Evolutionary conservation across 805 yeast species (phyloP), one percentile per base, ranked within the genome.

Genomic region (Kodamaea hsintzibuensis): DNA sequence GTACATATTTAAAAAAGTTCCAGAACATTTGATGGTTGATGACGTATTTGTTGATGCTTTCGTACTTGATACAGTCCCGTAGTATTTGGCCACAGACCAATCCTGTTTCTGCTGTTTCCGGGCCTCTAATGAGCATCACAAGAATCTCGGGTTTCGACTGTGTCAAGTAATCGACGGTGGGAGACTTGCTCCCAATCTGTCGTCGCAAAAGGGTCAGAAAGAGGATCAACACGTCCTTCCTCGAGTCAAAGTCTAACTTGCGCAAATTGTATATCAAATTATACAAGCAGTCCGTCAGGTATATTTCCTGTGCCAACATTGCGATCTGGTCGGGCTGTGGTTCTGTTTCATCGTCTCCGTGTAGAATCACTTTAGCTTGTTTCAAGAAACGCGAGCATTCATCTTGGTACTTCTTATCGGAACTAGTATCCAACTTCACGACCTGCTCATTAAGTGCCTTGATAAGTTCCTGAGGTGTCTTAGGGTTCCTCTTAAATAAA

Each of bases 401-500:
- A 54, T 91, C 97, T 63, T 87, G 89, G 77, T 77, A 73, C 77
- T 78, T 65, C 69, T 67, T 67, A 42, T 81, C 84, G 30, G 63
- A 63, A 7, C 73, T 61, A 9, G 67, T 57, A 56, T 85, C 89
- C 17, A 88, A 74, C 65, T 88, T 88, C 13, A 77, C 66, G 9
- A 91, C 78, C 62, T 84, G 89, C 47, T 93, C 98, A 57, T 82
- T 82, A 57, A 91, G 77, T 6, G 85, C 83, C 48, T 89, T 80
- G 2, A 91, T 87, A 55, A 91, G 80, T 64, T 93, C 99, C 16
- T 82, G 82, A 1, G 97, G 96, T 0, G 97, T 85, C 69, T 91
- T 91, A 8, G 96, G 97, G 65, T 86, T 89, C 64, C 97, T 81
- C 60, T 91, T 89, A 79, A 95, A 93, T 62, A 95, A 76, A 64